Evolutionary conservation across 257 asterid species (phyloP).

Genomic region (Craterostigma plantagineum): DNA sequence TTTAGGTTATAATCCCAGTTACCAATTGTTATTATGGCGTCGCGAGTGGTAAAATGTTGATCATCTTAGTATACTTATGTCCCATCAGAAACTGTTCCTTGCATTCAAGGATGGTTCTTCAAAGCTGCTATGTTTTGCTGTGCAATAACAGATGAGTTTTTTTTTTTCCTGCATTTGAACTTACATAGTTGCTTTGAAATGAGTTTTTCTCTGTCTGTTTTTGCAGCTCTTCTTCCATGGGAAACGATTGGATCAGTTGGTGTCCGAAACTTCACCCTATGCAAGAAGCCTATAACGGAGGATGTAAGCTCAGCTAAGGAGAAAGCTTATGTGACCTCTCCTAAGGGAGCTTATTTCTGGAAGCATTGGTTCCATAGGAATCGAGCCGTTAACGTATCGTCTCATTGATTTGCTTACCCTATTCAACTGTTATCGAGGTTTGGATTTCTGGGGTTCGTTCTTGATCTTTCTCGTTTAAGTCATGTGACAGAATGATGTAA

Average conservation of each 20-base stretch:
- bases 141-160: not conserved
- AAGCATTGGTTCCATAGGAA: constrained; percentile 70
- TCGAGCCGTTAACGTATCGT: constrained; percentile 36
- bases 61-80: no score
- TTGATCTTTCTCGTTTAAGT: no score
- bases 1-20: no score
- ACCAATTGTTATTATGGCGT: no score
- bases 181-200: not conserved
- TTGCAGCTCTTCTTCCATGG: constrained; percentile 67
- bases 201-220: not conserved
- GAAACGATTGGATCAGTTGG: constrained; percentile 76
- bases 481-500: no score
- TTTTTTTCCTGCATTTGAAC: not conserved
- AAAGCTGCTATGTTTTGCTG: no score
- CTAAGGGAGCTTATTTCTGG: constrained; percentile 53
- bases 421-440: no score
- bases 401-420: constrained; percentile 25
- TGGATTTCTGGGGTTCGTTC: no score
- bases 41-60: no score
- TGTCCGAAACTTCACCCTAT: constrained; percentile 60
- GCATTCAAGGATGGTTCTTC: no score
- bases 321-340: constrained; percentile 16
- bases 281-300: constrained; percentile 55
- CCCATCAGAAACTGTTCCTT: no score
- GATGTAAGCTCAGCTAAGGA: constrained; percentile 9